Base-by-base conservation (phyloP, 176 grass and related monocot species). In the Oryza glaberrima region DNA sequence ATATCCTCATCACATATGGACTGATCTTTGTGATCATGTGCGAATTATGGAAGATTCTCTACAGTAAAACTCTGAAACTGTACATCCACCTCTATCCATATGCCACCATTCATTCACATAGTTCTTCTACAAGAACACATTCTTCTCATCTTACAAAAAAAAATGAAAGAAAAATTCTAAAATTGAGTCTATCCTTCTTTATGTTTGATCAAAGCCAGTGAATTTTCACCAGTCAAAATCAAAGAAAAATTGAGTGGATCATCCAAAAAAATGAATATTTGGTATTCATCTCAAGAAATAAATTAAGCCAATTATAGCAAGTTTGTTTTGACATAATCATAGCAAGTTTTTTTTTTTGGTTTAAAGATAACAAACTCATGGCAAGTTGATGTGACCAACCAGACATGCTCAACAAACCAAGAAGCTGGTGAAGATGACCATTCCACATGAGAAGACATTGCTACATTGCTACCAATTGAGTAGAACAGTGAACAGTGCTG, bases 361-460 rank as follows among this genome's bases (percentile, higher is more conserved):
- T 58, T 58, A 20, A 58, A 63, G 20, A 63, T 23, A 63, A 63
- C n/a, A n/a, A n/a, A 63, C 9, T 22, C 52, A 40, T 64, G n/a
- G 56, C 60, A 48, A 77, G 44, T 34, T 54, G 78, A 82, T 86
- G 73, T 66, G 79, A 82, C 67, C 67, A 68, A 71, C 56, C 58
- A 47, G 86, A 82, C 83, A 90, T 86, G 83, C 73, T 51, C 79
- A 86, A 82, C 79, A 63, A 79, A 82, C 71, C n/a, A 81, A 65
- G 5, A 64, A 30, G 68, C 35, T 63, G 66, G 35, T 70, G 75
- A 85, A 22, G 66, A 56, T 63, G 58, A 3, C n/a, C n/a, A 63
- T 8, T 63, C 58, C 10, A 63, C n/a, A 63, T 58, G 60, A 67
- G 60, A 86, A n/a, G 36, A 17, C 32, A 45, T 12, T 47, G 64